Conservation (phyloP, 441 rosid genomes). For the Populus hybrid region DNA sequence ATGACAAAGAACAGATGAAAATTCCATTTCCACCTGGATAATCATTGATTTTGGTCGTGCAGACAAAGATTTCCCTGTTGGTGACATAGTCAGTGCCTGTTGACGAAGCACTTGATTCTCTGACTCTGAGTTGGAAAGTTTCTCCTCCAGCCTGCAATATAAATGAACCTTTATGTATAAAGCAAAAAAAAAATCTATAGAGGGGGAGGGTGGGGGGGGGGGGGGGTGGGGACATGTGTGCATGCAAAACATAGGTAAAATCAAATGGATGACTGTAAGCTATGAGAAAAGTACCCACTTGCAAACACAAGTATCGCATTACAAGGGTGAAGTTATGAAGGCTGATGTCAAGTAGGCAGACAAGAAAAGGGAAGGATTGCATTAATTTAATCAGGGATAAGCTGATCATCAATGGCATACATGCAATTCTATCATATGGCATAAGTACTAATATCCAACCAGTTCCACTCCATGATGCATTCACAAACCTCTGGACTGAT, state of each 20-base stretch:
- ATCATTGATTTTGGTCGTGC: conserved; percentile 62
- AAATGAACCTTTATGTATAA: conserved; percentile 18
- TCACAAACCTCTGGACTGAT: conserved; percentile 87
- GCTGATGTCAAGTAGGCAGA: background rate
- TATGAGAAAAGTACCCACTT: background rate
- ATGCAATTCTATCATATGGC: background rate
- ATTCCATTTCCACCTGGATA: conserved; percentile 55
- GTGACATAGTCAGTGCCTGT: conserved; percentile 94
- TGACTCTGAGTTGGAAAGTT: conserved; percentile 94
- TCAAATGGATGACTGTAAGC: background rate
- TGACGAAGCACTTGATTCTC: conserved; percentile 99
- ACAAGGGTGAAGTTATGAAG: background rate
- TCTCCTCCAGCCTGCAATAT: conserved; percentile 79
- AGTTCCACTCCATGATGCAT: conserved; percentile 5
- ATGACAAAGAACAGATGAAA: conserved; percentile 8
- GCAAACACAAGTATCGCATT: background rate
- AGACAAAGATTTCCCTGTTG: conserved; percentile 81
- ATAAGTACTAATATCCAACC: conserved; percentile 3
- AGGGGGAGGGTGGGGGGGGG: background rate
- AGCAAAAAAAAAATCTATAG: background rate
- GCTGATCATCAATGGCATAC: background rate
- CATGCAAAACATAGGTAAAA: background rate
- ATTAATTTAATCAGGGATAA: conserved; percentile 2
- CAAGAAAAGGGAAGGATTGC: background rate
- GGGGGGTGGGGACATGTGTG: background rate